These are phyloP conservation scores for Cudoniella acicularis DNA, from an alignment of 495 filamentous ascomycete species.

Conservation along the genomic window DNA sequence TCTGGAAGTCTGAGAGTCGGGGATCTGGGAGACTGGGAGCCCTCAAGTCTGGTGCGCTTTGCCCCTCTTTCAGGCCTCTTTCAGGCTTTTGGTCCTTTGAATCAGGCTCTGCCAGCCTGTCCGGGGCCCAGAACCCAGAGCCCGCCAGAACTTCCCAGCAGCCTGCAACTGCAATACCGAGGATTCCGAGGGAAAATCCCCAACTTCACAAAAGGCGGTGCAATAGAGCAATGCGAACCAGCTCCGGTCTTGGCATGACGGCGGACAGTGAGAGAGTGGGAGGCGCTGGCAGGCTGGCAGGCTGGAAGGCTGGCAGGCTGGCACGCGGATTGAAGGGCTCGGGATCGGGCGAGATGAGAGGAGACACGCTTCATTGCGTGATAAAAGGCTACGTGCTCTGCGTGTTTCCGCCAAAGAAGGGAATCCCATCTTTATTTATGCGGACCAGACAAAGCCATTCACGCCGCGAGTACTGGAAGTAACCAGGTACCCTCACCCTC, in stretches of 20 bases:
- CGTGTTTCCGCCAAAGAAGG: not conserved
- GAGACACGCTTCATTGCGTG: not conserved
- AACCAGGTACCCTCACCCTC: too few species aligned
- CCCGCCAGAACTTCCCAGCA: too few species aligned
- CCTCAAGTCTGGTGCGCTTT: not conserved
- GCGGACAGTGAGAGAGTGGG: not conserved
- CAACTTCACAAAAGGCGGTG: not conserved
- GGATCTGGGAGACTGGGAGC: conserved; percentile 1
- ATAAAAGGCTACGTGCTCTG: not conserved
- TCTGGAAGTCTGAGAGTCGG: too few species aligned
- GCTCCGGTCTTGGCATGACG: not conserved
- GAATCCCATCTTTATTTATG: not conserved
- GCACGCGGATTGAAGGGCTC: not conserved
- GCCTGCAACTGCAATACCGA: too few species aligned
- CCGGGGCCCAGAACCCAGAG: too few species aligned
- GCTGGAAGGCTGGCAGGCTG: too few species aligned
- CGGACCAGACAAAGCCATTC: not conserved
- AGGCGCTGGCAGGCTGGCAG: not conserved
- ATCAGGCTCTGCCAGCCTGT: conserved; percentile 20
- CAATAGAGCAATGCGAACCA: not conserved
- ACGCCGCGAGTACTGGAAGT: not conserved
- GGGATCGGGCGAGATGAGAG: not conserved
- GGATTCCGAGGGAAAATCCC: too few species aligned
- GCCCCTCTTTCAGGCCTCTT: conserved; percentile 20
- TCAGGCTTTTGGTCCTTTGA: too few species aligned